A percentile compares a stretch with the other conserved stretches of the same genome.
phyloP scores from a whole-genome alignment of 257 asterid genomes.

The Buddleja alternifolia region DNA sequence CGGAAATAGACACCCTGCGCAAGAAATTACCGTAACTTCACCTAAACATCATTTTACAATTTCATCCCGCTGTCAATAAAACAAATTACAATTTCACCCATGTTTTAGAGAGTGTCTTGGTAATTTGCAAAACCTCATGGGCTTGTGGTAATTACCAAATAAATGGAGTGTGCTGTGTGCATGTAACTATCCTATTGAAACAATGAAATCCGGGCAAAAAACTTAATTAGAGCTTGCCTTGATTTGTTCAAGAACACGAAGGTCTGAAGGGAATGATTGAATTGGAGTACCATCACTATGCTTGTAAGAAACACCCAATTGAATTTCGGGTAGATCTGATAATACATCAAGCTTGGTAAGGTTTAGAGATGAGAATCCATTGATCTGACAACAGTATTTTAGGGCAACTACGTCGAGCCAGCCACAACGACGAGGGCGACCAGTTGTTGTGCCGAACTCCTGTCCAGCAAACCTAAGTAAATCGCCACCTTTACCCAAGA shows the following conservation, averaged over 20 bases:
- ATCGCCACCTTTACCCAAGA: conserved; percentile 77
- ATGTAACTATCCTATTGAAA: too few relatives aligned
- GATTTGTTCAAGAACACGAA: conserved; percentile 69
- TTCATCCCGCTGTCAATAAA: too few relatives aligned
- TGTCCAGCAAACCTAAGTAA: conserved; percentile 88
- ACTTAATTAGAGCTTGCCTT: conserved; percentile 46
- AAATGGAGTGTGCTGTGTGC: too few relatives aligned
- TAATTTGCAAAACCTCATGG: too few relatives aligned
- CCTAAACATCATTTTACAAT: too few relatives aligned
- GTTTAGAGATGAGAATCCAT: conserved; percentile 92
- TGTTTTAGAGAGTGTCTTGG: too few relatives aligned
- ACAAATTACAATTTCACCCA: too few relatives aligned
- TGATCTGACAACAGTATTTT: conserved; percentile 81
- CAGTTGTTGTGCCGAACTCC: conserved; percentile 98
- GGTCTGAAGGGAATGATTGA: conserved; percentile 83
- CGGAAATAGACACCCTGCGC: too few relatives aligned
- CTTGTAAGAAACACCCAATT: conserved; percentile 78
- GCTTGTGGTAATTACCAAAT: background rate
- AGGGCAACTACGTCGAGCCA: conserved; percentile 97
- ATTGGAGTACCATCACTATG: conserved; percentile 59
- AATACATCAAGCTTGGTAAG: conserved; percentile 94
- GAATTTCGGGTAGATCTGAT: conserved; percentile 78
- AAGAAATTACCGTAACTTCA: too few relatives aligned
- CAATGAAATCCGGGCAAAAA: background rate
- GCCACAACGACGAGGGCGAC: conserved; percentile 99